These are phyloP conservation scores for Fusarium sp. DNA, from an alignment of 2,329 filamentous ascomycete species.

Conservation along the genomic window DNA sequence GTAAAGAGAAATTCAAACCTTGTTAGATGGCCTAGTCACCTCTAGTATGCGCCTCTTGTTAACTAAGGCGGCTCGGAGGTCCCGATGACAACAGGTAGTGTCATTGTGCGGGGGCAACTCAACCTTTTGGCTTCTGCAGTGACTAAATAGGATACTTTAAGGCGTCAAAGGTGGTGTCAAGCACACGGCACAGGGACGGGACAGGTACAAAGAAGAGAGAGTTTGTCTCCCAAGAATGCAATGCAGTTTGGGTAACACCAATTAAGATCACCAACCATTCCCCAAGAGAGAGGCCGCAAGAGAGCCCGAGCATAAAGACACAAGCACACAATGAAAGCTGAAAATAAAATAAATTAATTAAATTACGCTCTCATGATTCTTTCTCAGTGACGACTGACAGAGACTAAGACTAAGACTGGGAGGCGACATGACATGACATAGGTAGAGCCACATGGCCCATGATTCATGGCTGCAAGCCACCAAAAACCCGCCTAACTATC, in stretches of 20 bases:
- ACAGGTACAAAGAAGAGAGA: constrained; percentile 13
- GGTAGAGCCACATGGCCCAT: constrained; percentile 17
- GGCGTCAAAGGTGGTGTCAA: constrained; percentile 21
- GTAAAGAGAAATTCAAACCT: constrained; percentile 20
- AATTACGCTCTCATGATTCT: not conserved
- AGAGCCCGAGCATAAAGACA: constrained; percentile 5
- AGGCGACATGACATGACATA: not conserved
- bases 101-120: constrained; percentile 20
- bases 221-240: constrained; percentile 28
- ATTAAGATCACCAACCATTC: not conserved
- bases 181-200: not conserved
- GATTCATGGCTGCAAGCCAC: constrained; percentile 32
- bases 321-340: not conserved
- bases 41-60: constrained; percentile 22
- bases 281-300: constrained; percentile 3
- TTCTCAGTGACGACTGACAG: not conserved
- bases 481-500: not conserved
- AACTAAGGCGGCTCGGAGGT: constrained; percentile 19
- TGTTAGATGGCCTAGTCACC: not conserved
- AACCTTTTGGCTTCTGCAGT: constrained; percentile 15
- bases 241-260: constrained; percentile 32
- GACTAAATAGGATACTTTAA: not conserved
- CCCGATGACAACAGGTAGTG: constrained; percentile 23
- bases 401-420: not conserved
- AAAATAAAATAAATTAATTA: not conserved